These are phyloP conservation scores for Rhizopogon vinicolor DNA, from an alignment of 768 basidiomycete genomes.

Conservation along the genomic window DNA sequence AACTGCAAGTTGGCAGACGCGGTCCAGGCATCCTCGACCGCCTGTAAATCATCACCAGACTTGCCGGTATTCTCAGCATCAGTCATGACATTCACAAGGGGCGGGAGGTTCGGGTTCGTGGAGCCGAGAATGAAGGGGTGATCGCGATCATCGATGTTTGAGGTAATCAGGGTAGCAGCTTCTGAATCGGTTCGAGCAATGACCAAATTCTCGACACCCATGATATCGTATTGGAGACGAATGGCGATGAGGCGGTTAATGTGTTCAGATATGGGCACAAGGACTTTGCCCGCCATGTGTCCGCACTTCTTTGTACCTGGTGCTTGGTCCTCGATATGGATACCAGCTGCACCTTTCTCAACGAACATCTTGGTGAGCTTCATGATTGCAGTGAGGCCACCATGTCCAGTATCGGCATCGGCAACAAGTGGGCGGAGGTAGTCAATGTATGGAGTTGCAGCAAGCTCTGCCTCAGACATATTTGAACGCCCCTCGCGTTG, in stretches of 20 bases:
- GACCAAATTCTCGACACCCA: slow-evolving; percentile 94
- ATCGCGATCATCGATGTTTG: slow-evolving; percentile 97
- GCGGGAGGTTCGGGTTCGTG: slow-evolving; percentile 66
- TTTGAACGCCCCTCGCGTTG: slow-evolving; percentile 77
- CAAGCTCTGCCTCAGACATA: slow-evolving; percentile 67
- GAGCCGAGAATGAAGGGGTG: slow-evolving; percentile 94
- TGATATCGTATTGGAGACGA: slow-evolving; percentile 95
- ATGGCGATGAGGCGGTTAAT: slow-evolving; percentile 98
- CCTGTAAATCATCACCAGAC: slow-evolving; percentile 76
- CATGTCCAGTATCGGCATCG: slow-evolving; percentile 98
- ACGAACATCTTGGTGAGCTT: slow-evolving; percentile 99
- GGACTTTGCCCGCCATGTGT: slow-evolving; percentile 93
- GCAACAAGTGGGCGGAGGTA: slow-evolving; percentile 94
- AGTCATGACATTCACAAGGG: slow-evolving; percentile 78
- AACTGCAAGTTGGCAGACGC: slow-evolving; percentile 71
- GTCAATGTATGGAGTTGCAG: slow-evolving; percentile 69
- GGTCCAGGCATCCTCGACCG: slow-evolving; percentile 87
- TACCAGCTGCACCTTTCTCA: slow-evolving; percentile 96
- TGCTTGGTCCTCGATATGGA: slow-evolving; percentile 97
- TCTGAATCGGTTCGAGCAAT: slow-evolving; percentile 96
- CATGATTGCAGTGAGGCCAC: slow-evolving; percentile 97
- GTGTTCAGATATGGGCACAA: slow-evolving; percentile 96
- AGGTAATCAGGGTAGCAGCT: slow-evolving; percentile 93
- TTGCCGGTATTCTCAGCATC: slow-evolving; percentile 81
- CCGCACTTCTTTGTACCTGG: slow-evolving; percentile 96